Base-by-base conservation (phyloP, 768 basidiomycete genomes). In the Hydnum rufescens region DNA sequence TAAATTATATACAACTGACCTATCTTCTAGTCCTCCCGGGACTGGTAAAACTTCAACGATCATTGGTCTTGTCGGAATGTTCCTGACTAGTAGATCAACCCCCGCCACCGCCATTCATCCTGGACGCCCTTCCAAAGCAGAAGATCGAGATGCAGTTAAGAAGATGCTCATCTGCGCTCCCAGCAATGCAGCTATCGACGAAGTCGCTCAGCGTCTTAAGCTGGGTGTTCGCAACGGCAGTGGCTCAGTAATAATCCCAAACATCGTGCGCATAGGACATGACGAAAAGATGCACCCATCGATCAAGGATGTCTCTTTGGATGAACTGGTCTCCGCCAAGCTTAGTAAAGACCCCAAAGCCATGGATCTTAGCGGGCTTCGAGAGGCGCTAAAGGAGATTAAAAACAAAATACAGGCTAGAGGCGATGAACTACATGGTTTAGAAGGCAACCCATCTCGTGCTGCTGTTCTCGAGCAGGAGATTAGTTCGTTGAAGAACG, bases 1-100 rank as follows among this genome's bases (percentile, higher is more conserved):
- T 42, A 4, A 19, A 13, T 16, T 34, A 53, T 31, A 8, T 4
- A 43, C 5, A 52, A 30, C 36, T 53, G 29, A 18, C 26, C 43
- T 42, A 16, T 23, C 31, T 47, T 16, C n/a, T 57, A 92, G 93
- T 23, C 95, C 95, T 32, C 95, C 95, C 1, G 95, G 95, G 52
- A 99, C 95, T 0, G 95, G 95, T 8, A 99, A 99, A 68, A 99
- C 95, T 5, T 93, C 87, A 22, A 99, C 95, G 1, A 97, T 99
- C 56, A 88, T 88, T 58, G 89, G 87, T 22, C 71, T 99, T n/a
- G 82, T 95, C 4, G 78, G 85, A 39, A 75, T 80, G 3, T 88
- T 82, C 61, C 63, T 95, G 34, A 74, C 80, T 2, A 71, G 69
- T 34, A 78, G 82, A 4, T 64, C 67, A 6, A 65, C 63, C 31